Base-by-base conservation (phyloP, 2,329 filamentous ascomycete species). In the Phoma sp. region DNA sequence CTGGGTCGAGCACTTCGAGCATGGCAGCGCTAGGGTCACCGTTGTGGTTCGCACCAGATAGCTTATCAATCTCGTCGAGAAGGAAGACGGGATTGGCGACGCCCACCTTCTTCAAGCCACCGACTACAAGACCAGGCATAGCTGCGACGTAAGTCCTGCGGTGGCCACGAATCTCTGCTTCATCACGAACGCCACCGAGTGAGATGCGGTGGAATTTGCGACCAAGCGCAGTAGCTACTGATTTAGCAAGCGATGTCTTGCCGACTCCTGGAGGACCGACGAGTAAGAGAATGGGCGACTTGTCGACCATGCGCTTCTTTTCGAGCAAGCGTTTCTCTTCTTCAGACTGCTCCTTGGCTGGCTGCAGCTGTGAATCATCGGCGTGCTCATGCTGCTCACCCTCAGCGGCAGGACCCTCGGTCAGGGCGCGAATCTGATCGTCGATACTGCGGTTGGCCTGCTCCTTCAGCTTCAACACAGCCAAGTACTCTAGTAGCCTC, bases 151-250 rank as follows among this genome's bases (percentile, higher is more conserved):
- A 99, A 0, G 95, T 99, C 64, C 95, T 84, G 51, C 95, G 85
- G 75, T 99, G 95, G 8, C 95, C 95, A 55, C 95, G 86, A 56
- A 99, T 98, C 77, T 99, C 95, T 13, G 95, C 95, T 75, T 99
- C 95, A 68, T 99, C 95, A 49, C 95, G 84, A 3, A 99, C 93
- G 64, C 95, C 95, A 57, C 95, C 95, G 4, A 99, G 86, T 3
- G 95, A 98, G 66, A 99, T 97, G 40, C 95, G 87, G 75, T 99
- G 93, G 75, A 99, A 99, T 74, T 97, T 96, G 60, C 95, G 87
- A 13, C 93, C 93, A 9, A 99, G 82, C 1, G 95, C 93, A 13
- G 90, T 90, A 2, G 95, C 95, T 23, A 99, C 88, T 1, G 93
- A 98, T 66, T 93, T 91, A 27, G 95, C 95, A 40, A 99, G 81